Base-by-base conservation (phyloP, 768 basidiomycete genomes). In the Tremella fuciformis region DNA sequence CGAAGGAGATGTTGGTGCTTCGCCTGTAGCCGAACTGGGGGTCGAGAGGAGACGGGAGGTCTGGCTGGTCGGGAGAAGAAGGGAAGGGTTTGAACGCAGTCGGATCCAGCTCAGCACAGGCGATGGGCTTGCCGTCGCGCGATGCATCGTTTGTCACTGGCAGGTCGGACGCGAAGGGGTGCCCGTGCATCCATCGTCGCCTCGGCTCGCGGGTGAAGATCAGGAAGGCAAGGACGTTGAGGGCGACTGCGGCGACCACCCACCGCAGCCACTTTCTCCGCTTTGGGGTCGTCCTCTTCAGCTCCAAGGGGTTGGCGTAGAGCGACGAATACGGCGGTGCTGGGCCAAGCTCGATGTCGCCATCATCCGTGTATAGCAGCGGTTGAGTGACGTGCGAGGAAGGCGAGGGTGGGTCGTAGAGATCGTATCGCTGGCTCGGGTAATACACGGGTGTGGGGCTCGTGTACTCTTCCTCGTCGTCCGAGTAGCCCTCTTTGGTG, bases 381-480 rank as follows among this genome's bases (percentile, higher is more conserved):
- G 42, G 42, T 15, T 22, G 42, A 4, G 42, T 46, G n/a, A 46
- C n/a, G n/a, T 46, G 42, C n/a, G 42, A 46, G 16, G 42, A 4
- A 46, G 42, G 42, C n/a, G 42, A 46, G 42, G 42, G 22, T 18
- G 42, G 42, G n/a, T 46, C 42, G n/a, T n/a, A 22, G 42, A 46
- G 22, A 11, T 34, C 29, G 29, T 34, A 34, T 34, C 29, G 29
- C 29, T 34, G 29, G 29, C 29, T 34, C 8, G 42, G 42, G 42
- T 6, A 46, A 15, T 46, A 46, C 6, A 46, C n/a, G n/a, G 22
- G 22, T 18, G 42, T 46, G 42, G 42, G 42, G 15, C n/a, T 18
- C n/a, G 22, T 18, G 42, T 46, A 22, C 8, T 46, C 42, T 46
- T 46, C 42, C 16, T 46, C 42, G 22, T 46, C 42, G n/a, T 46